phyloP scores from a whole-genome alignment of 345 rosid species.

The Syzygium aromaticum region DNA sequence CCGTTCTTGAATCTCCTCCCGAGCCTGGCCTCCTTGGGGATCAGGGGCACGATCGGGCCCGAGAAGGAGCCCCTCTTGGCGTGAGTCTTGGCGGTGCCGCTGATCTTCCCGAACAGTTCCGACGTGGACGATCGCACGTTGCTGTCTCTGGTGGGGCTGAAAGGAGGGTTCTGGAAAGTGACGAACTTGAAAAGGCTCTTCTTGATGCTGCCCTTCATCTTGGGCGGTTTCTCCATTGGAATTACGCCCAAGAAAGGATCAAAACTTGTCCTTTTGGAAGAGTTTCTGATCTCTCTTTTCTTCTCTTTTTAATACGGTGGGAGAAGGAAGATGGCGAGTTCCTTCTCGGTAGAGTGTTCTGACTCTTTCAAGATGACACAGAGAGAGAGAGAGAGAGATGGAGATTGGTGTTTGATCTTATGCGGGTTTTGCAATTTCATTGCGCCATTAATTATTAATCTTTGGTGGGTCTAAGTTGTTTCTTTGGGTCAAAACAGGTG shows the following conservation, averaged over 20 bases:
- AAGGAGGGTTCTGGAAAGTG: conserved; percentile 42
- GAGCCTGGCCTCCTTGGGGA: conserved; percentile 42
- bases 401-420: neutral
- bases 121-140: neutral
- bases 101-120: neutral
- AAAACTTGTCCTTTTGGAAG: neutral
- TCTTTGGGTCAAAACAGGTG: neutral
- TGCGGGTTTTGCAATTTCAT: neutral
- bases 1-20: conserved; percentile 31
- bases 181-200: conserved; percentile 55
- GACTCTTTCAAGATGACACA: neutral
- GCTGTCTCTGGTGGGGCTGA: conserved; percentile 59
- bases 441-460: no score
- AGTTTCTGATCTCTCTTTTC: neutral
- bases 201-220: conserved; percentile 25
- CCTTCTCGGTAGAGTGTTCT: neutral
- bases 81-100: neutral
- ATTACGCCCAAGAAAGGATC: neutral
- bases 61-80: conserved; percentile 42
- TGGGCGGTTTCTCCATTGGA: conserved; percentile 28
- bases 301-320: neutral
- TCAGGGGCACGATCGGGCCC: conserved; percentile 46
- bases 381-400: neutral
- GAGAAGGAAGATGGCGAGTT: neutral
- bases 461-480: neutral